Percentiles rank a stretch among this genome's conserved stretches.
Evolutionary conservation across 495 filamentous ascomycete genomes (phyloP).

Genomic region (Paragyromitra xinjiangensis): DNA sequence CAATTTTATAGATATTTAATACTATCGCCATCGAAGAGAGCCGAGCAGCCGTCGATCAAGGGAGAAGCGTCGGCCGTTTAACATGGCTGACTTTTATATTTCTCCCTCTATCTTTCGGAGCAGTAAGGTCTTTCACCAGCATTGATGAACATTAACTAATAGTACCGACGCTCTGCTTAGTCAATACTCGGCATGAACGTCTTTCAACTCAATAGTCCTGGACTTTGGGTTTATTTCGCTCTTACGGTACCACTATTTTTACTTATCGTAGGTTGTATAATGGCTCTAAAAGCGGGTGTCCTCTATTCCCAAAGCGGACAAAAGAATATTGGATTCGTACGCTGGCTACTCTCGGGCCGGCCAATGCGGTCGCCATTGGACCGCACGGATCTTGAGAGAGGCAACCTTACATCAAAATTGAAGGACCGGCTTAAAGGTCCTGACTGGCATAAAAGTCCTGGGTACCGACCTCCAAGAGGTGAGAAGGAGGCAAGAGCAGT

Average conservation of each 20-base stretch:
- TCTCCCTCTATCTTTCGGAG: constrained; percentile 48
- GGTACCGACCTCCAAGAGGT: not conserved
- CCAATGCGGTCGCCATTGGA: constrained; percentile 30
- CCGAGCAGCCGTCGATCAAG: constrained; percentile 49
- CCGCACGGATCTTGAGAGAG: constrained; percentile 44
- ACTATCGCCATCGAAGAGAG: constrained; percentile 50
- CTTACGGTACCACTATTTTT: constrained; percentile 40
- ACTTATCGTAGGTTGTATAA: constrained; percentile 25
- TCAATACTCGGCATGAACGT: constrained; percentile 54
- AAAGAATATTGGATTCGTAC: constrained; percentile 30
- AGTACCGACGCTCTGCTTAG: constrained; percentile 4
- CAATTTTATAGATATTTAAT: constrained; percentile 42
- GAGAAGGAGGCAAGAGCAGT: not conserved
- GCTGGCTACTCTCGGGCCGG: constrained; percentile 45
- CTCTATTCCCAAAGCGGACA: constrained; percentile 45
- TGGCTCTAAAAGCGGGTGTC: constrained; percentile 43
- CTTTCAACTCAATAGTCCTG: constrained; percentile 32
- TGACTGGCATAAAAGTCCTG: not conserved
- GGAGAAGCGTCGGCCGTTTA: constrained; percentile 48
- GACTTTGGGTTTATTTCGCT: constrained; percentile 47
- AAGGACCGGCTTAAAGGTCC: constrained; percentile 25
- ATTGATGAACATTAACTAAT: not conserved
- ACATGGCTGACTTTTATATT: constrained; percentile 54
- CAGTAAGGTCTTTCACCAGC: constrained; percentile 27
- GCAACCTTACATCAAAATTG: constrained; percentile 41